These are phyloP conservation scores for Meyerozyma sp. DNA, from an alignment of 1,139 yeast genomes.

Conservation along the genomic window DNA sequence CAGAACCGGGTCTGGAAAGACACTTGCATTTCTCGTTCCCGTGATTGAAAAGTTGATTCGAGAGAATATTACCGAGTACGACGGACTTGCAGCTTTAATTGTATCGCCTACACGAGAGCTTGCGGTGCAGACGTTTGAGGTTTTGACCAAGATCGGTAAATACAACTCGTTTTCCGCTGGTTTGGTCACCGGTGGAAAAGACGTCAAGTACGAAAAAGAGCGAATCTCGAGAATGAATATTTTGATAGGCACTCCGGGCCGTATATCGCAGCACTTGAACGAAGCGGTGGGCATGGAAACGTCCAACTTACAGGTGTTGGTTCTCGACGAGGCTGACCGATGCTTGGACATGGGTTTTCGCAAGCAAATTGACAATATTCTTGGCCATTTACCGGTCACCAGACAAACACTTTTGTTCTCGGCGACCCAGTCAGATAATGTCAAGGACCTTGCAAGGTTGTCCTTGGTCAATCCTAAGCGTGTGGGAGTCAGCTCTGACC, in stretches of 20 bases:
- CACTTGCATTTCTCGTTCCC: constrained; percentile 87
- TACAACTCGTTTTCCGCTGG: constrained; percentile 86
- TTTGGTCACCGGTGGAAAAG: constrained; percentile 94
- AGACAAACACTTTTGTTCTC: constrained; percentile 88
- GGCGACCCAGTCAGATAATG: constrained; percentile 90
- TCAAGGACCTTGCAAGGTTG: constrained; percentile 81
- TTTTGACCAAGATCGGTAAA: constrained; percentile 76
- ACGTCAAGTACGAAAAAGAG: constrained; percentile 80
- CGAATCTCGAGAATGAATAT: constrained; percentile 81
- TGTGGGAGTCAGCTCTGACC: constrained; percentile 53
- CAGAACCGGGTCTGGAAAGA: constrained; percentile 94
- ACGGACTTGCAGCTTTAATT: constrained; percentile 89
- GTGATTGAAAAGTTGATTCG: constrained; percentile 67
- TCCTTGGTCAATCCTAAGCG: constrained; percentile 77
- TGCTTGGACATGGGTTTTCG: constrained; percentile 96
- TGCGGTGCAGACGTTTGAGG: constrained; percentile 92
- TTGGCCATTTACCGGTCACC: constrained; percentile 74
- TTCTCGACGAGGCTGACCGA: constrained; percentile 94
- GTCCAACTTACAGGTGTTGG: constrained; percentile 72
- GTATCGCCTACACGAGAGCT: constrained; percentile 93
- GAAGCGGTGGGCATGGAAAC: constrained; percentile 85
- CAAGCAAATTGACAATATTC: constrained; percentile 78
- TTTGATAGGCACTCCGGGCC: constrained; percentile 93
- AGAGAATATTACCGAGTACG: constrained; percentile 78
- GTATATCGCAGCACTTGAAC: constrained; percentile 90